phyloP scores from a whole-genome alignment of 2,329 filamentous ascomycete genomes.

The Fusarium anguioides region DNA sequence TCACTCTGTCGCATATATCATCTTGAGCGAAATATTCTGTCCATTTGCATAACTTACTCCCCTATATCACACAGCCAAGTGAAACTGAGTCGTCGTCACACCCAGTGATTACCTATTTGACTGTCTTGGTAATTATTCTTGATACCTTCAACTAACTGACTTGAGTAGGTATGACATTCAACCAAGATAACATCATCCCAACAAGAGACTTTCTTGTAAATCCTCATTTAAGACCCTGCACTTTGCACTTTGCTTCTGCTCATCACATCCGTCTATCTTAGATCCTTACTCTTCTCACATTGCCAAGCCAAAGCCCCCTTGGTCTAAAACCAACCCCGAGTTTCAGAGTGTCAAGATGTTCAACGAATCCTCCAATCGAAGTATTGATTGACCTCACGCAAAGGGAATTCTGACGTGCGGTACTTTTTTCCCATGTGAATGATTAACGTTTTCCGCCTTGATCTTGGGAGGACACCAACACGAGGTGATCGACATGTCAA shows the following conservation, averaged over 20 bases:
- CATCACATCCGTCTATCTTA: slow-evolving; percentile 20
- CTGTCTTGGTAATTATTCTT: not conserved
- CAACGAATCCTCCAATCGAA: slow-evolving; percentile 27
- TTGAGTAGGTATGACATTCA: not conserved
- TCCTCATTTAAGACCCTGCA: slow-evolving; percentile 20
- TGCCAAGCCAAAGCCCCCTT: slow-evolving; percentile 29
- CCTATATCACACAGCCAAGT: not conserved
- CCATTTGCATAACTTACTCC: slow-evolving; percentile 15
- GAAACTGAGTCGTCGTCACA: slow-evolving; percentile 2
- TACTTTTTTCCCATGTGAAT: slow-evolving; percentile 6
- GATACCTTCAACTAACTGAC: not conserved
- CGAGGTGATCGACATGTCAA: slow-evolving; percentile 21
- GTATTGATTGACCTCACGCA: not conserved
- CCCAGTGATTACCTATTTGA: not conserved
- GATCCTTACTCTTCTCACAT: slow-evolving; percentile 11
- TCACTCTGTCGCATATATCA: slow-evolving; percentile 21
- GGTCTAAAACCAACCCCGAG: slow-evolving; percentile 33
- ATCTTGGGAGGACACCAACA: slow-evolving; percentile 18
- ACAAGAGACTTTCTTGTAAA: slow-evolving; percentile 12
- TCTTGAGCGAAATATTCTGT: not conserved
- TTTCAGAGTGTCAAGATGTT: slow-evolving; percentile 40
- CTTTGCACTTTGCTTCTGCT: not conserved
- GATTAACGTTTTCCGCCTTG: slow-evolving; percentile 13
- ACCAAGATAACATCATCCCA: not conserved
- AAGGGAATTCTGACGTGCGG: slow-evolving; percentile 6